Conservation (phyloP, 1,139 yeast species). For the Yamadazyma diddensiae region DNA sequence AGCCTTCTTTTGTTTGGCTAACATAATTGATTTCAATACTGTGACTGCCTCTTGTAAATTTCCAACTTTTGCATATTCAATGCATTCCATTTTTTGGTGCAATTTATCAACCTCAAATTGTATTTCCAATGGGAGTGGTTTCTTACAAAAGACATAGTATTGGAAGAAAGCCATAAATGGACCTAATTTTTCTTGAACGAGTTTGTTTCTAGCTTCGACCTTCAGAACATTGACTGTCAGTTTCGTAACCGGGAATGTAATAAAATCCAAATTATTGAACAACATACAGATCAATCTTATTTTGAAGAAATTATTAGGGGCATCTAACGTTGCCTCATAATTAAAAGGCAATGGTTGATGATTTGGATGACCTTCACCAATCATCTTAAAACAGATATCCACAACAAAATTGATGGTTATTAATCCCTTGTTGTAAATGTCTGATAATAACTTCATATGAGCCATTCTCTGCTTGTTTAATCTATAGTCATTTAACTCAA, state of each 20-base stretch:
- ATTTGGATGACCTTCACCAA: conserved; percentile 67
- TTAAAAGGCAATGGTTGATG: conserved; percentile 55
- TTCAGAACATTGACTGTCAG: conserved; percentile 3
- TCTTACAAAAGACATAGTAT: conserved; percentile 69
- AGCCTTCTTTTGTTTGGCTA: conserved; percentile 15
- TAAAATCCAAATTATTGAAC: conserved; percentile 12
- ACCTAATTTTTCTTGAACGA: conserved; percentile 27
- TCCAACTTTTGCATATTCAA: conserved; percentile 24
- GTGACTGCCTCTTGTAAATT: conserved; percentile 40
- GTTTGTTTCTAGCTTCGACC: conserved; percentile 6
- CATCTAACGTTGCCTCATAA: conserved; percentile 47
- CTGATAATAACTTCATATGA: conserved; percentile 58
- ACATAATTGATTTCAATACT: conserved; percentile 30
- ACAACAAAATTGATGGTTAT: conserved; percentile 46
- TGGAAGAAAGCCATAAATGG: conserved; percentile 65
- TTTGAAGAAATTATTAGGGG: conserved; percentile 69
- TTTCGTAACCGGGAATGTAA: conserved; percentile 1
- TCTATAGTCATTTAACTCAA: conserved; percentile 64
- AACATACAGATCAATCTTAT: conserved; percentile 49
- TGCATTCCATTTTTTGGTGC: conserved; percentile 19
- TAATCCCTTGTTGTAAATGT: conserved; percentile 50
- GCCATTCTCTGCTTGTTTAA: conserved; percentile 62
- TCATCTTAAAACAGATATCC: conserved; percentile 55
- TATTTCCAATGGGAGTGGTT: conserved; percentile 62
- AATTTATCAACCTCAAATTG: conserved; percentile 15